These are phyloP conservation scores for Biscogniauxia mediterranea DNA, from an alignment of 2,329 filamentous ascomycete species.

Conservation along the genomic window DNA sequence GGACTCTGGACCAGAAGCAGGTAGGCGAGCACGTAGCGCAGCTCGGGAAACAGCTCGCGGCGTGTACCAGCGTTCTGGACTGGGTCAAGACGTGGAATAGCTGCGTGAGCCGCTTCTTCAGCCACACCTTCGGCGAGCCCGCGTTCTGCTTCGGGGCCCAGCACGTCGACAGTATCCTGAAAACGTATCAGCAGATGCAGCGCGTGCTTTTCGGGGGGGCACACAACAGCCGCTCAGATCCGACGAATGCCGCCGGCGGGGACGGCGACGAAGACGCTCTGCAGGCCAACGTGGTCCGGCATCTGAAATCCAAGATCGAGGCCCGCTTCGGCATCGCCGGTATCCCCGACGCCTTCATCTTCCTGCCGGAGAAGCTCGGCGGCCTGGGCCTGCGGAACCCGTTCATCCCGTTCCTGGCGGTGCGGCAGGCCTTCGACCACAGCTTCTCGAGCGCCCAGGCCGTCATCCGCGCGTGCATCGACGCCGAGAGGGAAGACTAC, in stretches of 20 bases:
- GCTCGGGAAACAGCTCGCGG: conserved; percentile 52
- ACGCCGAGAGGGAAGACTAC: conserved; percentile 8
- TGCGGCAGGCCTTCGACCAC: conserved; percentile 28
- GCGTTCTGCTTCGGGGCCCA: conserved; percentile 44
- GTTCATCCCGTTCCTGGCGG: conserved; percentile 40
- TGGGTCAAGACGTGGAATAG: conserved; percentile 46
- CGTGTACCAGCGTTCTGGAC: conserved; percentile 45
- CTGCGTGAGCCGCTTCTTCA: conserved; percentile 46
- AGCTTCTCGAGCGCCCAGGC: neutral
- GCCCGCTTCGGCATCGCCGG: conserved; percentile 36
- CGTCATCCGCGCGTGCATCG: conserved; percentile 5
- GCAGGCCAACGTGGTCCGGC: conserved; percentile 28
- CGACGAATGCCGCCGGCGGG: neutral
- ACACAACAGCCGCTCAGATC: no score
- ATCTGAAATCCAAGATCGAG: conserved; percentile 32
- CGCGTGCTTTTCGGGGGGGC: conserved; percentile 35
- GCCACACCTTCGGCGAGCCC: conserved; percentile 44
- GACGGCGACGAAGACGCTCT: neutral
- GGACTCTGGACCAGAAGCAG: conserved; percentile 52
- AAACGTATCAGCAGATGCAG: conserved; percentile 42
- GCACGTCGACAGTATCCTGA: conserved; percentile 43
- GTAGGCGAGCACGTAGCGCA: conserved; percentile 54
- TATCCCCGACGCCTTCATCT: conserved; percentile 46
- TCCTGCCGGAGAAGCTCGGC: conserved; percentile 44
- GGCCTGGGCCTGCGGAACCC: conserved; percentile 47